Evolutionary conservation across 2,329 filamentous ascomycete species (phyloP).

Genomic region (Penicillium brevicompactum): DNA sequence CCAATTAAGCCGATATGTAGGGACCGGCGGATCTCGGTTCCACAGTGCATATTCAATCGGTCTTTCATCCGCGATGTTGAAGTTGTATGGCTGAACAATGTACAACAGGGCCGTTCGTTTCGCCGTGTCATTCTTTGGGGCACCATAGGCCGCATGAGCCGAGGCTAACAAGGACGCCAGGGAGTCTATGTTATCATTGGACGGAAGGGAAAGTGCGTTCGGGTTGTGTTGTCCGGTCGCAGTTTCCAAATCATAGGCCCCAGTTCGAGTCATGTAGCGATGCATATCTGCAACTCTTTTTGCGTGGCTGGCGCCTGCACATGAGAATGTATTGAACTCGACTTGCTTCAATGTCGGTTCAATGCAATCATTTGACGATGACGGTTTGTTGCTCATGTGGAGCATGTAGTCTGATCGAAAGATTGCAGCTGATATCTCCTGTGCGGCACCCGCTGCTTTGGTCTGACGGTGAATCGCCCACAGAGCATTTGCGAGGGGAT

Average conservation of each 20-base stretch:
- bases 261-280: constrained; percentile 30
- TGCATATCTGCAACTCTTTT: constrained; percentile 47
- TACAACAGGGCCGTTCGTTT: constrained; percentile 42
- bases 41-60: constrained; percentile 49
- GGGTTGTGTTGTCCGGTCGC: not conserved
- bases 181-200: constrained; percentile 34
- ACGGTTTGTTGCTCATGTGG: constrained; percentile 17
- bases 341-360: constrained; percentile 44
- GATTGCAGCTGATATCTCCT: constrained; percentile 40
- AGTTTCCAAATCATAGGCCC: constrained; percentile 24
- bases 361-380: not conserved
- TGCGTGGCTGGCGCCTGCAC: constrained; percentile 45
- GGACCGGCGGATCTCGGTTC: constrained; percentile 33
- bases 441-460: constrained; percentile 31
- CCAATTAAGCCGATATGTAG: constrained; percentile 43
- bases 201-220: constrained; percentile 25
- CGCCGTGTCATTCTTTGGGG: constrained; percentile 13
- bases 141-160: constrained; percentile 39
- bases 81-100: constrained; percentile 48
- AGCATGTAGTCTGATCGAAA: constrained; percentile 53
- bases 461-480: constrained; percentile 41
- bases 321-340: constrained; percentile 50
- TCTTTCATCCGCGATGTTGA: constrained; percentile 50
- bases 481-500: constrained; percentile 38
- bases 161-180: constrained; percentile 33